These are phyloP conservation scores for Aspergillus affinis DNA, from an alignment of 495 filamentous ascomycete species.

Conservation along the genomic window DNA sequence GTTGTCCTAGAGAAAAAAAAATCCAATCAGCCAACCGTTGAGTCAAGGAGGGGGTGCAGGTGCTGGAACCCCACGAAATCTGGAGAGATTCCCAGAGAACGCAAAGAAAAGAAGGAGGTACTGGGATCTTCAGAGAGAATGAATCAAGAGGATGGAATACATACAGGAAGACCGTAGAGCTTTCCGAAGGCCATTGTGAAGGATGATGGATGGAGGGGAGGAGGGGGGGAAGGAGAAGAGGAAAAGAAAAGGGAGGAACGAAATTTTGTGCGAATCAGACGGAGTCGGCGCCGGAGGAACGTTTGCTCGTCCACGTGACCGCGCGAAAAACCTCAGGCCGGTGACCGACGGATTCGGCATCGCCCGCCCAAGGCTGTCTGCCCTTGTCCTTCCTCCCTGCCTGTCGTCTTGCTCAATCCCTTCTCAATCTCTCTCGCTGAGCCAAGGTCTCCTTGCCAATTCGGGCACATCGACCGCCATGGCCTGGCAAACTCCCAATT, in stretches of 20 bases:
- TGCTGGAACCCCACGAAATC: neutral
- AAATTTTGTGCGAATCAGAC: conserved; percentile 41
- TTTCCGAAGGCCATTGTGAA: conserved; percentile 92
- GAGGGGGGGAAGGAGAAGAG: conserved; percentile 31
- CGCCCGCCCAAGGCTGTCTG: neutral
- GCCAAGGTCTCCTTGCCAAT: neutral
- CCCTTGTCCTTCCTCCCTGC: neutral
- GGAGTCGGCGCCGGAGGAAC: conserved; percentile 36
- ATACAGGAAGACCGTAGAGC: conserved; percentile 83
- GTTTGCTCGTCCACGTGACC: conserved; percentile 31
- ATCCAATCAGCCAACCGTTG: conserved; percentile 17
- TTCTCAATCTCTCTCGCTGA: neutral
- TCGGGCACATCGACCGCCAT: conserved; percentile 21
- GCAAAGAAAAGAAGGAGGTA: conserved; percentile 1
- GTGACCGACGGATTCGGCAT: neutral
- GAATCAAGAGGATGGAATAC: conserved; percentile 31
- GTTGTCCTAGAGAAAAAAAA: conserved; percentile 63
- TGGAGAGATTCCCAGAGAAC: neutral
- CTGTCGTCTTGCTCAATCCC: neutral
- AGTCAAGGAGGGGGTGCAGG: neutral
- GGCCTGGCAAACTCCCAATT: conserved; percentile 39
- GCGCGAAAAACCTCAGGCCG: conserved; percentile 29
- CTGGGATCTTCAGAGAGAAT: no score
- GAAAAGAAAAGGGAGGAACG: conserved; percentile 28
- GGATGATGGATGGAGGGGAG: conserved; percentile 19